These are phyloP conservation scores for Cubamyces lactineus DNA, from an alignment of 768 basidiomycete species.

Conservation along the genomic window DNA sequence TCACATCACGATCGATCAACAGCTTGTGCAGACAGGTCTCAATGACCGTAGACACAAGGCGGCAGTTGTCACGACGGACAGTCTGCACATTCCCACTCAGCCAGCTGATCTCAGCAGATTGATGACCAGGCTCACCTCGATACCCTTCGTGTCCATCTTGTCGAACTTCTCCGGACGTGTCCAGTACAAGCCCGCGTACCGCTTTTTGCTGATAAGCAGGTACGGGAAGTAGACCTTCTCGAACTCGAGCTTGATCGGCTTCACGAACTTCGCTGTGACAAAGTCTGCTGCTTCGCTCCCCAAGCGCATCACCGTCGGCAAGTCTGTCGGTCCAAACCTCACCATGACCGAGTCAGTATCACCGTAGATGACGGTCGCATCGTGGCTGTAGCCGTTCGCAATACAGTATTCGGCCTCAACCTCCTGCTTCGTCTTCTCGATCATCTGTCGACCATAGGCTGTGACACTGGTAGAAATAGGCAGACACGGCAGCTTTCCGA, in stretches of 20 bases:
- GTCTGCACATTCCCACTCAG: constrained; percentile 56
- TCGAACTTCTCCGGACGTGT: constrained; percentile 94
- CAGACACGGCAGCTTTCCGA: constrained; percentile 95
- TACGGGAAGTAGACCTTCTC: constrained; percentile 99
- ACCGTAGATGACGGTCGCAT: constrained; percentile 96
- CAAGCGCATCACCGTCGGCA: constrained; percentile 85
- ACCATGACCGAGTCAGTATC: constrained; percentile 99
- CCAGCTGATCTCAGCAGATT: neutral
- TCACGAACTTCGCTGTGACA: constrained; percentile 88
- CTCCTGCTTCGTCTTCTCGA: constrained; percentile 94
- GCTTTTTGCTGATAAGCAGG: constrained; percentile 96
- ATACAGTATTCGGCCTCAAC: constrained; percentile 88
- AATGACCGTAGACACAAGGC: constrained; percentile 97
- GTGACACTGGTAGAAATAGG: constrained; percentile 95
- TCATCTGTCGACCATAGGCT: constrained; percentile 98
- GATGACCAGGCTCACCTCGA: constrained; percentile 66
- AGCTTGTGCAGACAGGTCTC: constrained; percentile 98
- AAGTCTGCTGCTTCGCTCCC: constrained; percentile 92
- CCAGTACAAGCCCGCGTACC: constrained; percentile 99
- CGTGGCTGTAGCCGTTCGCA: constrained; percentile 81
- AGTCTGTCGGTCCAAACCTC: constrained; percentile 88
- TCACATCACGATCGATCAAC: constrained; percentile 93
- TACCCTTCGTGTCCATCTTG: constrained; percentile 99
- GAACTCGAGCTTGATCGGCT: constrained; percentile 98
- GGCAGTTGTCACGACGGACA: constrained; percentile 96